Evolutionary conservation across 257 asterid species (phyloP), one percentile per base, ranked within the genome.

Genomic region (Handroanthus guayacan): DNA sequence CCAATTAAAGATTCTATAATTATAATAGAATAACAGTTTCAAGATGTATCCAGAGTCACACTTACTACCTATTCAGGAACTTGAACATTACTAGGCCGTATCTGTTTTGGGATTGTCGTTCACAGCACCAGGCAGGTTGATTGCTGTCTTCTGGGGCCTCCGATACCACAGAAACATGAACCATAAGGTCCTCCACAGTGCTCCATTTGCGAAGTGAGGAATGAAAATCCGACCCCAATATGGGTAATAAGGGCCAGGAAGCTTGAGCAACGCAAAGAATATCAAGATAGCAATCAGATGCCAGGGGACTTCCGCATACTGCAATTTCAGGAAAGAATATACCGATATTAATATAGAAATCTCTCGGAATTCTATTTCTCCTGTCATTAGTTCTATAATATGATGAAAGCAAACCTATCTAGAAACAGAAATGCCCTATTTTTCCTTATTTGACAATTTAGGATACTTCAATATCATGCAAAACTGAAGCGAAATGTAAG

Each of bases 161-260:
- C 78, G 75, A 72, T 85, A 90, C 96, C 97, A 92, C 62, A 76
- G 72, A 75, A 92, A 83, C 75, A 89, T 87, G 81, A 89, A 84
- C 99, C 97, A 92, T 63, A 92, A 62, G 36, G 93, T 87, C 88
- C 93, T 90, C 82, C 82, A 88, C 39, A 94, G 58, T 67, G 85
- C 97, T 47, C 97, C 99, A 74, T 92, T 94, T 54, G 96, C 97
- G 14, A 94, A 80, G 82, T 92, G 97, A 9, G 99, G 99, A 69
- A 94, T 85, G 62, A 94, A 80, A 69, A 94, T 78, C 34, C 99
- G 95, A 14, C 99, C 99, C 97, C 97, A 94, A 54, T 92, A 92
- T 45, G 97, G 96, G 82, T 94, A 94, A 84, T 89, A 92, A 20
- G 99, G 99, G 20, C 99, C 99, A 2, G 95, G 93, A 79, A 87